A percentile compares a stretch with the other conserved stretches of the same genome.
These are phyloP conservation scores for Chrysopogon serrulatus DNA, from an alignment of 176 grass and related monocot species.

Conservation along the genomic window DNA sequence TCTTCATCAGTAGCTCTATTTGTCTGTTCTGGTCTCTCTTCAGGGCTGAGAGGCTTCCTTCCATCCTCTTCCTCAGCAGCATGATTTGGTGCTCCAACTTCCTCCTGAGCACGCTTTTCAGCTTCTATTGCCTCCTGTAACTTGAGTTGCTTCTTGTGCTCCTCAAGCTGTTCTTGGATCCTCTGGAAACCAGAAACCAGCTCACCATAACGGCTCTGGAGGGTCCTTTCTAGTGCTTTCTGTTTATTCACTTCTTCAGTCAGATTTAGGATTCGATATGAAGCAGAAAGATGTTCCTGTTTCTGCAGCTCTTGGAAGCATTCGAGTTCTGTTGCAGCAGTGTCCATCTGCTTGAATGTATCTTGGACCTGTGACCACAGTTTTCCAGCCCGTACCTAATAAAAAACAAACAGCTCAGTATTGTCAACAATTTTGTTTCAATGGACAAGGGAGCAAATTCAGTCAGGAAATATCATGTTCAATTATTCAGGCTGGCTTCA, in stretches of 20 bases:
- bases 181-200: slow-evolving; percentile 46
- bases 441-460: background rate
- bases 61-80: slow-evolving; percentile 22
- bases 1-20: background rate
- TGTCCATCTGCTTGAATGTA: slow-evolving; percentile 86
- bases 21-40: slow-evolving; percentile 6
- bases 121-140: slow-evolving; percentile 22
- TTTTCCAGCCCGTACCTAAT: slow-evolving; percentile 61
- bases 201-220: slow-evolving; percentile 68
- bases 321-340: slow-evolving; percentile 68
- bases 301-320: slow-evolving; percentile 93
- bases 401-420: slow-evolving; percentile 25
- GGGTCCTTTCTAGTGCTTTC: slow-evolving; percentile 60
- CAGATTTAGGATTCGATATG: slow-evolving; percentile 53
- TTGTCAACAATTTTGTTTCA: background rate
- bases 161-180: slow-evolving; percentile 54
- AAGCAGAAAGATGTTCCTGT: slow-evolving; percentile 74
- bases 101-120: slow-evolving; percentile 10
- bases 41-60: background rate
- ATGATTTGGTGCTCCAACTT: background rate
- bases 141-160: slow-evolving; percentile 45
- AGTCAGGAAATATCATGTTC: background rate
- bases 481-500: background rate
- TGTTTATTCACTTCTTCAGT: slow-evolving; percentile 77
- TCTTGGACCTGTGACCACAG: slow-evolving; percentile 80